Evolutionary conservation across 805 yeast genomes (phyloP), one percentile per base, ranked within the genome.

Genomic region (Yarrowia porcina): DNA sequence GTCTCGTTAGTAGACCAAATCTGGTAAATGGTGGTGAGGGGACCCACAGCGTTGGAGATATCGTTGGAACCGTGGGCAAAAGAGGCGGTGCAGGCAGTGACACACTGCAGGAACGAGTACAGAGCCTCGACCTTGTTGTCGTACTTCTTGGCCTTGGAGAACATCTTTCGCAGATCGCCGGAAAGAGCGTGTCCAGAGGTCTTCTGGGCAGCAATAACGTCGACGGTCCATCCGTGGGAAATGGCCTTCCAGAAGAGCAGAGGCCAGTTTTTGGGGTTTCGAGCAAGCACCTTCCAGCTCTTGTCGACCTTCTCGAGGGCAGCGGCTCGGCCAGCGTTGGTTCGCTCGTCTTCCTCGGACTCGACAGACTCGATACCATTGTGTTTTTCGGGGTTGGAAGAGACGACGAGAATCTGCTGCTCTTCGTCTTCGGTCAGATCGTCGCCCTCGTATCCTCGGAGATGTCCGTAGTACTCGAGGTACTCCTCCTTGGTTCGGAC

Each of bases 51-150:
- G 69, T 87, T 87, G 54, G 90, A 81, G 66, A 88, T 86, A 75
- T 87, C 93, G 70, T 87, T 87, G 39, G 93, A 86, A 63, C 93
- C 93, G 70, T 87, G 93, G 7, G 92, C 89, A 73, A 88, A 86
- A 1, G 92, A 87, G 87, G 87, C 86, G 57, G 90, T 87, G 67
- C 85, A 81, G 15, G 93, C 92, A 42, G 92, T 87, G 66, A 87
- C 74, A 60, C 84, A 86, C 74, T 87, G 93, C 62, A 86, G 76
- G 66, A 86, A 76, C 3, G 92, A 83, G 72, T 82, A 87, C 66
- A 87, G 73, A 72, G 80, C 85, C 75, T 87, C 93, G 64, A 85
- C 76, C 73, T 84, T 84, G 80, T 83, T 84, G 71, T 86, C 89
- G 74, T 87, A 87, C 69, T 80, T 83, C 73, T 83, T 85, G 65